phyloP scores from a whole-genome alignment of 768 basidiomycete genomes.

The Lepiota subincarnata region DNA sequence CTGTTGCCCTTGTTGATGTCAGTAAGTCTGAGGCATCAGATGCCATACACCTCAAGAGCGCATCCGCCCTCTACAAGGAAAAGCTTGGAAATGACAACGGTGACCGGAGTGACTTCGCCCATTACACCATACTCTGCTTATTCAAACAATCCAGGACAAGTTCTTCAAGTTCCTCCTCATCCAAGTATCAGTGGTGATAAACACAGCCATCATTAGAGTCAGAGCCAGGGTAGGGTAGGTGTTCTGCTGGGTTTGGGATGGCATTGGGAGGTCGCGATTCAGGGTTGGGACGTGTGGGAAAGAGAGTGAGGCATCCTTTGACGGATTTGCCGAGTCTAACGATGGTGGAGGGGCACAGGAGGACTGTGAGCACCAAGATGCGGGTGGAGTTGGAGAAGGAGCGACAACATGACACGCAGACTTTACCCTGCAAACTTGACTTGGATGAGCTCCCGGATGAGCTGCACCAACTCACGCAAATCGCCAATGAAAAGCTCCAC shows the following conservation, averaged over 20 bases:
- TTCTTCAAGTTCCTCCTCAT: not conserved
- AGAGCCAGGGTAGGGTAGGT: not conserved
- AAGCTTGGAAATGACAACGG: too few relatives aligned
- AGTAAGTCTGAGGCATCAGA: slow-evolving; percentile 3
- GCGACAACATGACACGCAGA: not conserved
- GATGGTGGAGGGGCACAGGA: slow-evolving; percentile 1
- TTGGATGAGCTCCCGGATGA: slow-evolving; percentile 4
- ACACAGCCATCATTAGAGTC: not conserved
- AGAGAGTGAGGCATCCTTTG: not conserved
- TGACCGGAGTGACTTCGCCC: not conserved
- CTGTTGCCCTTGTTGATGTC: slow-evolving; percentile 8
- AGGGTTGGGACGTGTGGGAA: slow-evolving; percentile 2
- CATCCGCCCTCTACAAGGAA: too few relatives aligned
- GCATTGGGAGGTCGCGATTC: slow-evolving; percentile 14
- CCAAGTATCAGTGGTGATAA: too few relatives aligned
- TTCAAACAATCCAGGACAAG: not conserved
- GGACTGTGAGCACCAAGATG: slow-evolving; percentile 1
- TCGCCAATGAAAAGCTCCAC: not conserved
- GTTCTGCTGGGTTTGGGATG: slow-evolving; percentile 8
- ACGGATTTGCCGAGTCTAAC: not conserved
- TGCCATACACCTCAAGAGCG: slow-evolving; percentile 6
- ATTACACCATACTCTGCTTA: not conserved
- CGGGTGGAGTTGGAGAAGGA: not conserved
- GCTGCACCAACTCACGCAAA: not conserved
- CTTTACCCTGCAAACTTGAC: not conserved